These are phyloP conservation scores for Pseudocercospora vitis DNA, from an alignment of 2,329 filamentous ascomycete genomes.

Conservation along the genomic window DNA sequence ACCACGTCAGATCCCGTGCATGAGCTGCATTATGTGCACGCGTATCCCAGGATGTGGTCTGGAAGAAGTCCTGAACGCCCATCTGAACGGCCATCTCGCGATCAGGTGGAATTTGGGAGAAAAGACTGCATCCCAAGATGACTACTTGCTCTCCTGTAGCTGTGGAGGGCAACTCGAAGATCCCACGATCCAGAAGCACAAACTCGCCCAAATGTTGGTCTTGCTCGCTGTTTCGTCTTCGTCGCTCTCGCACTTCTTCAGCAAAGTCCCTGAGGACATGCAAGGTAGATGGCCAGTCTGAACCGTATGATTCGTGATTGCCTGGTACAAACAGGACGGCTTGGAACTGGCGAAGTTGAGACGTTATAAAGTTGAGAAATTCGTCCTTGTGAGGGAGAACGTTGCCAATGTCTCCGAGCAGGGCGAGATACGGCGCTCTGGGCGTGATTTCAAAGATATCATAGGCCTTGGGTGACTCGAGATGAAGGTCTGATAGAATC, in stretches of 20 bases:
- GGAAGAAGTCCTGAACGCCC: slow-evolving; percentile 20
- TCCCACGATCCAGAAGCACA: slow-evolving; percentile 42
- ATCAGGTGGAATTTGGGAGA: slow-evolving; percentile 14
- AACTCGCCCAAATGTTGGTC: slow-evolving; percentile 41
- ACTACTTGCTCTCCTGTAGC: slow-evolving; percentile 32
- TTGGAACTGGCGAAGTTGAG: slow-evolving; percentile 52
- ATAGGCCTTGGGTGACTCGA: slow-evolving; percentile 54
- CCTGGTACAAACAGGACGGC: slow-evolving; percentile 55
- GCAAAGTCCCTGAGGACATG: slow-evolving; percentile 29
- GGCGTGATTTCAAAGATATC: slow-evolving; percentile 52
- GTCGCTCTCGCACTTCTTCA: not conserved
- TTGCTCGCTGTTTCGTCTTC: not conserved
- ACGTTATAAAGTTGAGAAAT: slow-evolving; percentile 50
- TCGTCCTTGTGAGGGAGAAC: slow-evolving; percentile 39
- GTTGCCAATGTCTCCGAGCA: slow-evolving; percentile 59
- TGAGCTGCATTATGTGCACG: slow-evolving; percentile 43
- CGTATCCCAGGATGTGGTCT: slow-evolving; percentile 41
- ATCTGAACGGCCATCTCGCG: slow-evolving; percentile 12
- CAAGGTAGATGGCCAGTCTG: slow-evolving; percentile 40
- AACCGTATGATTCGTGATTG: slow-evolving; percentile 58
- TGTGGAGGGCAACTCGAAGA: slow-evolving; percentile 1
- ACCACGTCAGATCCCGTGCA: slow-evolving; percentile 45
- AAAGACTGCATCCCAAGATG: slow-evolving; percentile 37
- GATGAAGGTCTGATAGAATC: slow-evolving; percentile 59
- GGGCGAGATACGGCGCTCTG: slow-evolving; percentile 53